Base-by-base conservation (phyloP, 441 rosid species). In the Dalechampia spathulata region DNA sequence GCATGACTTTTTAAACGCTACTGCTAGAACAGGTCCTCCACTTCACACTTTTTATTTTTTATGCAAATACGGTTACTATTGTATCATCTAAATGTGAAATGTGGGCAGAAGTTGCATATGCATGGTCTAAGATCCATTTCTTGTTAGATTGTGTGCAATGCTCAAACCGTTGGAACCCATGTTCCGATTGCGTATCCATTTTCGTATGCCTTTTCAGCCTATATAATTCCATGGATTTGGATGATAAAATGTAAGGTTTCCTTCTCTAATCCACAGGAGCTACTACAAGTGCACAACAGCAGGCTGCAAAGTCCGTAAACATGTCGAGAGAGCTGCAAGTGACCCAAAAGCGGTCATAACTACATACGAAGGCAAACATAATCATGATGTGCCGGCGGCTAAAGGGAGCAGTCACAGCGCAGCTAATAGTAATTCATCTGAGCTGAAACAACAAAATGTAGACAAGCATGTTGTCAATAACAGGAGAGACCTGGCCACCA, bases 261-360 rank as follows among this genome's bases (percentile, higher is more conserved):
- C 36, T 6, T 61, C 27, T 1, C 16, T 38, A 23, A 51, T 72
- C 28, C 42, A 34, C 72, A 91, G 98, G 87, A 88, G 93, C 61
- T 91, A 91, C 72, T 91, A 91, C 68, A 83, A 82, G 73, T 91
- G 96, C 82, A 83, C 96, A 58, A 82, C 87, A 14, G 71, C 57
- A 0, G 93, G 87, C 53, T 87, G 98, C 89, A 83, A 80, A 51
- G 96, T 83, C 45, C 80, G 87, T n/a, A 91, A 91, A 78, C 95
- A 81, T 17, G 83, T 87, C n/a, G 96, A 87, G 71, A 77, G 93
- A 72, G 95, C 90, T 66, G 81, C 89, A 15, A 37, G 83, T 3
- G 89, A 91, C 63, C 76, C 87, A 40, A 74, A 73, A 66, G 87
- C 90, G 27, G 86, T 91, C 45, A 75, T 82, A 74, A 91, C 98